Evolutionary conservation across 768 basidiomycete genomes (phyloP), one percentile per base, ranked within the genome.

Genomic region (Auriscalpium orientale): DNA sequence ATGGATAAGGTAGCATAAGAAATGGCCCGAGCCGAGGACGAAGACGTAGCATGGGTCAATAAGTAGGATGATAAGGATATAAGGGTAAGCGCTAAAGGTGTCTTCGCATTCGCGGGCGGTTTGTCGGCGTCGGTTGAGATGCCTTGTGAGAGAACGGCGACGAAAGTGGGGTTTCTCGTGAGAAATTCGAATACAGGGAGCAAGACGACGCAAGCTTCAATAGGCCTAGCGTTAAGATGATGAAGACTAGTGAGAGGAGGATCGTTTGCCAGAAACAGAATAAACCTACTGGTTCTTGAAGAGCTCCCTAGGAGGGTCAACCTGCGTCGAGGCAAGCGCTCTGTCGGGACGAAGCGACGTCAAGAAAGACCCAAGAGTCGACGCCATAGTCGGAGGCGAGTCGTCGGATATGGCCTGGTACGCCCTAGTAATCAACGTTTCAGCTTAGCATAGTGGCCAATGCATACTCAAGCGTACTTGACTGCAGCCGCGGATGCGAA

Each of bases 121-220:
- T 53, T 49, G n/a, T 66, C 71, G 1, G 66, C 65, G 5, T 58
- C 50, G 9, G 59, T 60, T 20, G 69, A 44, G 7, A 74, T 54
- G 44, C 69, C 66, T 15, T 77, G 73, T 48, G 77, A 55, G 7
- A 86, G 65, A 10, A 82, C 68, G n/a, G 72, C 65, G 0, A 72
- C 62, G 63, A 87, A 87, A 6, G 69, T 57, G 1, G 69, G 65
- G 51, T 84, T 87, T 21, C 73, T 67, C 53, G 72, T 72, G 2
- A 84, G 62, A 53, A 85, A 81, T 67, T 89, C 86, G 55, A 81
- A 82, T 8, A 86, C 56, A 3, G 85, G 77, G 13, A 87, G 72
- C 36, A 87, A 67, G 8, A 80, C 70, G 6, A 84, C 78, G 45
- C 78, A 74, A 10, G 81, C 79, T 69, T 83, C 80, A 52, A 82